Evolutionary conservation across 495 filamentous ascomycete genomes (phyloP).

Genomic region (Jackrogersella minutella): DNA sequence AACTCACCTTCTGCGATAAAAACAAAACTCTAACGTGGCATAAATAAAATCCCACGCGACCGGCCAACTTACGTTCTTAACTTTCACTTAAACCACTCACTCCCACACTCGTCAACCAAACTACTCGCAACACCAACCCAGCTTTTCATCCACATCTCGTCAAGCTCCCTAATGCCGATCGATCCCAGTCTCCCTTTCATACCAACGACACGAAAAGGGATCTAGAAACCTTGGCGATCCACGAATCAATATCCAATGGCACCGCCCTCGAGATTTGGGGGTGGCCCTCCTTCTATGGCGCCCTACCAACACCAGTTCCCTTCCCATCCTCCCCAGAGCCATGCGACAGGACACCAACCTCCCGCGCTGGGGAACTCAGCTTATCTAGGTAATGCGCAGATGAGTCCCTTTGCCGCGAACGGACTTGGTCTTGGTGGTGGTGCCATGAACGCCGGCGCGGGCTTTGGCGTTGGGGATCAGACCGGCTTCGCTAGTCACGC

Average conservation of each 20-base stretch:
- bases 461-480: constrained; percentile 70
- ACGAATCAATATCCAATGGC: constrained; percentile 29
- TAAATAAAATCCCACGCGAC: not conserved
- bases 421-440: constrained; percentile 66
- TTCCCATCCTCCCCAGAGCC: constrained; percentile 49
- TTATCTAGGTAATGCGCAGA: constrained; percentile 64
- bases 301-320: constrained; percentile 59
- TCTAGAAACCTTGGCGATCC: constrained; percentile 6
- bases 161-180: constrained; percentile 23
- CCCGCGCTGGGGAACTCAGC: constrained; percentile 47
- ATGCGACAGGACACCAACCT: constrained; percentile 52
- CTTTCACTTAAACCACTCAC: not conserved
- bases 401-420: constrained; percentile 71
- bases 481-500: constrained; percentile 90
- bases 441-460: constrained; percentile 51
- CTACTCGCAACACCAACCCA: not conserved
- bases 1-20: not conserved
- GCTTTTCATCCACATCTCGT: not conserved
- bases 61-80: not conserved
- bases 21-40: not conserved
- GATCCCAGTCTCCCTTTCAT: constrained; percentile 7
- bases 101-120: too few relatives aligned
- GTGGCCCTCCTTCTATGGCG: constrained; percentile 47
- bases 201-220: constrained; percentile 21
- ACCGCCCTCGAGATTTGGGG: constrained; percentile 44